phyloP scores from a whole-genome alignment of 163 green algal species.

The Picocystis sp. region DNA sequence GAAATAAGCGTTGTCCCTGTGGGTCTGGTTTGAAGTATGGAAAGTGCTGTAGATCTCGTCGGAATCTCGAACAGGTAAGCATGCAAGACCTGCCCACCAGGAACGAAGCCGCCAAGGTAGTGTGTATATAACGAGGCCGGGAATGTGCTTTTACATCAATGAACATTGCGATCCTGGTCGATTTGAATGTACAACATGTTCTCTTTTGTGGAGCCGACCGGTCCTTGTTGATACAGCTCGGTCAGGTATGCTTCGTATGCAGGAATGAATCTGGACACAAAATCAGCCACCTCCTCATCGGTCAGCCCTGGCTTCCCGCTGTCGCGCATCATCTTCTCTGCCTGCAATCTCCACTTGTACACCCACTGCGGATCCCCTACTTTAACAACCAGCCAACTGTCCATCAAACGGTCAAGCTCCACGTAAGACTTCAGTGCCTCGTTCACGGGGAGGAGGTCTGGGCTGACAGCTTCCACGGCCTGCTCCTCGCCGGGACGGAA shows the following conservation, averaged over 20 bases:
- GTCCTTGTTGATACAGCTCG: too few relatives aligned
- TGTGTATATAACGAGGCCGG: too few relatives aligned
- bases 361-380: conserved; percentile 69
- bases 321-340: conserved; percentile 60
- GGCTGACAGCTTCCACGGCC: conserved; percentile 20
- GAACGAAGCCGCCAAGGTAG: too few relatives aligned
- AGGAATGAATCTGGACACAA: conserved; percentile 87
- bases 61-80: too few relatives aligned
- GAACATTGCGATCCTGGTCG: too few relatives aligned
- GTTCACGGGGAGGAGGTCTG: conserved; percentile 58
- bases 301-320: conserved; percentile 71
- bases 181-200: too few relatives aligned
- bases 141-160: too few relatives aligned
- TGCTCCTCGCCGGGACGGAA: conserved; percentile 45
- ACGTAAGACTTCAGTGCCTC: conserved; percentile 46
- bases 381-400: conserved; percentile 86
- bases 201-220: too few relatives aligned
- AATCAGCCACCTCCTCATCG: conserved; percentile 72
- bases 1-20: conserved; percentile 53
- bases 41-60: conserved; percentile 33
- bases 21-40: conserved; percentile 44
- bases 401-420: conserved; percentile 49
- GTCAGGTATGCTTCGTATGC: conserved; percentile 58
- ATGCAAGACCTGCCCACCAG: too few relatives aligned
- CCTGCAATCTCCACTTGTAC: conserved; percentile 70